Conservation (phyloP, 805 yeast genomes). For the Suhomyces pyralidae region DNA sequence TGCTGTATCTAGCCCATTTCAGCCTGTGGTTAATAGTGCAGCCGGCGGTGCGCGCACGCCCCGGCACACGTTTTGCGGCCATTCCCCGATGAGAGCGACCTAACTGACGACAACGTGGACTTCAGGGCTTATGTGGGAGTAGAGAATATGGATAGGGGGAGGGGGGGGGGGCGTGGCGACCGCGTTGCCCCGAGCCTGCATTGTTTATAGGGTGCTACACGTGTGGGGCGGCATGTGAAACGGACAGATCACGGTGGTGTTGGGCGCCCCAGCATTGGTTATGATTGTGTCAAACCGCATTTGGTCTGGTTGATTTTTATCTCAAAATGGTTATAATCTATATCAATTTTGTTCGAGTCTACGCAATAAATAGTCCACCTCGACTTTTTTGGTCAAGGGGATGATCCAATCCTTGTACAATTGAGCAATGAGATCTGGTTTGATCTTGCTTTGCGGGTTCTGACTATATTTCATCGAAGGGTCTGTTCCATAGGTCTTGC, state of each 20-base stretch:
- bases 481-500: slow-evolving; percentile 82
- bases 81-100: background rate
- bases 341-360: slow-evolving; percentile 57
- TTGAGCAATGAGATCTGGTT: slow-evolving; percentile 76
- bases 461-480: slow-evolving; percentile 75
- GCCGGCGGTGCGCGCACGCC: slow-evolving; percentile 1
- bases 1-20: background rate
- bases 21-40: background rate
- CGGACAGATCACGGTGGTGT: background rate
- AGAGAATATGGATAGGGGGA: background rate
- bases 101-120: slow-evolving; percentile 4
- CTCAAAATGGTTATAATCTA: slow-evolving; percentile 19
- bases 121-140: background rate
- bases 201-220: background rate
- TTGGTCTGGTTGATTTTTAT: background rate
- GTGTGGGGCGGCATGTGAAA: slow-evolving; percentile 2
- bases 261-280: background rate
- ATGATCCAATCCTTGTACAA: slow-evolving; percentile 86
- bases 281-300: background rate
- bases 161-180: slow-evolving; percentile 2
- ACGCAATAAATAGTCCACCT: slow-evolving; percentile 83
- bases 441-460: slow-evolving; percentile 65
- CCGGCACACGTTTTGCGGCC: slow-evolving; percentile 4
- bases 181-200: background rate
- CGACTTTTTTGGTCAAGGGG: slow-evolving; percentile 93